Evolutionary conservation across 768 basidiomycete species (phyloP).

Genomic region (Amanita pallidorosea): DNA sequence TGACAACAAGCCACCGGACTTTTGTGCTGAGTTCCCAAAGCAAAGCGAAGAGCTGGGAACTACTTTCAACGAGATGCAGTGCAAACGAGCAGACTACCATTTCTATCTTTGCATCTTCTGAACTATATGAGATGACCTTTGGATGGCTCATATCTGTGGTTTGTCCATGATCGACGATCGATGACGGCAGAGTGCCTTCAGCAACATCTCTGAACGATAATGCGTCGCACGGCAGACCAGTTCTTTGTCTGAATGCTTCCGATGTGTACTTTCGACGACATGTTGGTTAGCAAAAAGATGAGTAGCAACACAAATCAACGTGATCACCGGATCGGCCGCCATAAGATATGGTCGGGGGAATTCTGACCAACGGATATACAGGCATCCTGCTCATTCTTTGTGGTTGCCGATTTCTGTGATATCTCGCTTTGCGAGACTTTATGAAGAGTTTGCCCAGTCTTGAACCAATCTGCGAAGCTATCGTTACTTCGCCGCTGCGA

Average conservation of each 20-base stretch:
- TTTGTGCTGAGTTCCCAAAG: conserved; percentile 55
- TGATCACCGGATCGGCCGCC: conserved; percentile 44
- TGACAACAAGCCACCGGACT: conserved; percentile 52
- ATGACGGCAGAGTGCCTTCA: conserved; percentile 37
- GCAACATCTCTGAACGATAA: conserved; percentile 58
- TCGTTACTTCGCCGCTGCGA: conserved; percentile 52
- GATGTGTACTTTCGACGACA: conserved; percentile 39
- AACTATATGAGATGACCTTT: background rate
- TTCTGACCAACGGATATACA: conserved; percentile 23
- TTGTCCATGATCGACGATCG: conserved; percentile 10
- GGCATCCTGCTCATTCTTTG: conserved; percentile 10
- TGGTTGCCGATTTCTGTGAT: background rate
- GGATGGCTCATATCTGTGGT: conserved; percentile 1
- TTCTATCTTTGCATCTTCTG: conserved; percentile 25
- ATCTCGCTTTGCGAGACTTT: conserved; percentile 5
- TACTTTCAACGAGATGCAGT: conserved; percentile 52
- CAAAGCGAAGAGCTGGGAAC: conserved; percentile 54
- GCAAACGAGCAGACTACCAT: conserved; percentile 69
- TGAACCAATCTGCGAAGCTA: conserved; percentile 55
- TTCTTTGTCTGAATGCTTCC: conserved; percentile 45
- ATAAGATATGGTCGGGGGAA: conserved; percentile 22
- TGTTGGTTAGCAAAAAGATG: background rate
- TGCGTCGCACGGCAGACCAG: conserved; percentile 39
- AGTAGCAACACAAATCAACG: background rate
- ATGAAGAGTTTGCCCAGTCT: conserved; percentile 19